A percentile compares a stretch with the other conserved stretches of the same genome.
These are phyloP conservation scores for Apiosordaria backusii DNA, from an alignment of 495 filamentous ascomycete species.

Conservation along the genomic window DNA sequence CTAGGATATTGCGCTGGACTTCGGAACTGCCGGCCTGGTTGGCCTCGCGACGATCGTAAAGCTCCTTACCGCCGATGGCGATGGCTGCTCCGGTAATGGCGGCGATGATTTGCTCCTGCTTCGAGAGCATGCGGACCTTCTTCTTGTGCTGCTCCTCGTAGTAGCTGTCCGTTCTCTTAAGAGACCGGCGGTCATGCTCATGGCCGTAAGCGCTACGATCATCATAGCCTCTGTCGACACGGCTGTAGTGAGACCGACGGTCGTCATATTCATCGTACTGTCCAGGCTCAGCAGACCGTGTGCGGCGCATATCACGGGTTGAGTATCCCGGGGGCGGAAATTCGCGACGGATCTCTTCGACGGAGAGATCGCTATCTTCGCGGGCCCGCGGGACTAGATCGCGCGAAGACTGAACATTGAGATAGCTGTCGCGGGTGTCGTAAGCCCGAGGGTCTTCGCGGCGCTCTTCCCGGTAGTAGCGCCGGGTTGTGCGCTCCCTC, in stretches of 20 bases:
- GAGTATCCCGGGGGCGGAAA: constrained; percentile 59
- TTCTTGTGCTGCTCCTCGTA: constrained; percentile 48
- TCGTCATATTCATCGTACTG: constrained; percentile 45
- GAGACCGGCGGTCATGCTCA: constrained; percentile 44
- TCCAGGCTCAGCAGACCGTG: constrained; percentile 47
- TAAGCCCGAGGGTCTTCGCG: constrained; percentile 46
- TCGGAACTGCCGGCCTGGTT: constrained; percentile 38
- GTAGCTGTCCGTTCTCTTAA: constrained; percentile 33
- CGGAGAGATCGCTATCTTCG: constrained; percentile 56
- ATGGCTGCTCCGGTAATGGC: constrained; percentile 51
- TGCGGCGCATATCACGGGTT: constrained; percentile 50
- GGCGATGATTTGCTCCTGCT: constrained; percentile 58
- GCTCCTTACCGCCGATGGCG: constrained; percentile 53
- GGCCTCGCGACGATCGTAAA: constrained; percentile 53
- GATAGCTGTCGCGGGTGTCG: constrained; percentile 49
- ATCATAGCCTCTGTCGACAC: constrained; percentile 34
- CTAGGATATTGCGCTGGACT: constrained; percentile 49
- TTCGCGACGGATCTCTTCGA: constrained; percentile 66
- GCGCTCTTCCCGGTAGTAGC: constrained; percentile 47
- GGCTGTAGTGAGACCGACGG: constrained; percentile 39
- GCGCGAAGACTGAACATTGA: constrained; percentile 38
- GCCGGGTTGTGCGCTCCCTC: constrained; percentile 40
- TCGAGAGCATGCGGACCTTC: constrained; percentile 46
- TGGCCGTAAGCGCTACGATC: constrained; percentile 34
- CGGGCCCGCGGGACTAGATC: constrained; percentile 55